Evolutionary conservation across 2,329 filamentous ascomycete genomes (phyloP), one percentile per base, ranked within the genome.

Genomic region (Arthrinium phaeospermum): DNA sequence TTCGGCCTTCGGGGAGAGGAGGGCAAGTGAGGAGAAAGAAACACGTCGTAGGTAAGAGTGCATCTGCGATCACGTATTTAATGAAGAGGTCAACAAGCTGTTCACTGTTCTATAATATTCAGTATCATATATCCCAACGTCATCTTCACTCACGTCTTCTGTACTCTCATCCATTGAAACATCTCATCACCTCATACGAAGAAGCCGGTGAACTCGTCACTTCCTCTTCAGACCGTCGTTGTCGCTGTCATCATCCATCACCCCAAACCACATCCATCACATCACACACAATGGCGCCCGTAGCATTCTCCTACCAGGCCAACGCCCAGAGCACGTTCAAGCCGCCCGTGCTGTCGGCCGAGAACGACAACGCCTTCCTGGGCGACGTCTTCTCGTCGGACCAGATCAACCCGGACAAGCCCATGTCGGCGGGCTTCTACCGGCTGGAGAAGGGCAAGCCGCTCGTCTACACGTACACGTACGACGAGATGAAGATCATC

Each of bases 401-500:
- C 71, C 84, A 87, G 68, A 83, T 85, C 72, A 86, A 89, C 79
- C 80, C 87, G 19, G 86, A 88, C 14, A 89, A 87, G 77, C 91
- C 91, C 72, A 88, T 93, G 73, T 89, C 88, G 0, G 84, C 85
- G 10, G 91, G 91, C 30, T 88, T 93, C 79, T 93, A 92, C 84
- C 87, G 91, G 16, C 85, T 93, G 14, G 90, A 92, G 77, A 91
- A 91, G 75, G 91, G 91, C 76, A 90, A 90, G 4, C 89, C 90
- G 1, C 86, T 93, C 24, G 89, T 90, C 12, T 93, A 93, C 83
- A 89, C 87, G 45, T 93, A 93, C 82, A 90, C 85, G 53, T 93
- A 93, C 81, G 88, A 93, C 78, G 91, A 93, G 84, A 92, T 92
- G 89, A 93, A 93, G 84, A 91, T 93, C 78, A 91, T 93, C 75